Evolutionary conservation across 768 basidiomycete species (phyloP).

Genomic region (Flagelloscypha sp.): DNA sequence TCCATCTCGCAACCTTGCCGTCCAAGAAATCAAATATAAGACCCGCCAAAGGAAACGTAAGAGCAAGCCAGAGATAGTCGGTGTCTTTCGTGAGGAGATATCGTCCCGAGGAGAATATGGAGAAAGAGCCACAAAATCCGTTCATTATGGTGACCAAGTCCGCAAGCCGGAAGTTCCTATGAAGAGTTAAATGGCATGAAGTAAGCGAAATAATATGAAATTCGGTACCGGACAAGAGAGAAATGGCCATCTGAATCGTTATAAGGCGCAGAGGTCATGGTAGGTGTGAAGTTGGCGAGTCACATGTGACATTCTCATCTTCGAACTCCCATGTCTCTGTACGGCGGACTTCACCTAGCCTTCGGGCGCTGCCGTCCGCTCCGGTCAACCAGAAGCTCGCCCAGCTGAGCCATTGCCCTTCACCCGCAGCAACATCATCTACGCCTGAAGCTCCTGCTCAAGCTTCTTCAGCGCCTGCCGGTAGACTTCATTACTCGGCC

Average conservation of each 20-base stretch:
- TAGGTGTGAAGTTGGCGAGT: too few species aligned
- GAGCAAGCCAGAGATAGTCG: slow-evolving; percentile 79
- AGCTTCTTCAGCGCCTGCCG: neutral
- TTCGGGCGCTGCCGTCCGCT: too few species aligned
- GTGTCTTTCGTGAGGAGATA: slow-evolving; percentile 78
- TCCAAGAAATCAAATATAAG: slow-evolving; percentile 98
- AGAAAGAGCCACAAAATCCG: slow-evolving; percentile 94
- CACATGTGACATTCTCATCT: too few species aligned
- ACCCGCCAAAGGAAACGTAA: slow-evolving; percentile 82
- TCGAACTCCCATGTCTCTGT: too few species aligned
- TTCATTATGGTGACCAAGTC: slow-evolving; percentile 99
- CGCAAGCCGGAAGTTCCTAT: slow-evolving; percentile 93
- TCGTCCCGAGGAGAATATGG: slow-evolving; percentile 86
- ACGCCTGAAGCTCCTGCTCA: too few species aligned
- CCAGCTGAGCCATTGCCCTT: too few species aligned
- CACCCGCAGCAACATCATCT: too few species aligned
- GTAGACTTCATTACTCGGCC: neutral
- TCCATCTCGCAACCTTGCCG: slow-evolving; percentile 96
- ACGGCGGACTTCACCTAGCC: too few species aligned
- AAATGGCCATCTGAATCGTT: slow-evolving; percentile 91
- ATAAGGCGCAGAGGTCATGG: too few species aligned
- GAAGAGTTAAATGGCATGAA: slow-evolving; percentile 11
- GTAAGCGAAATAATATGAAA: slow-evolving; percentile 9
- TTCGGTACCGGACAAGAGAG: slow-evolving; percentile 80
- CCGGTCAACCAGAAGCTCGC: too few species aligned